phyloP scores from a whole-genome alignment of 208 protist species.

The Crithidia expoeki region DNA sequence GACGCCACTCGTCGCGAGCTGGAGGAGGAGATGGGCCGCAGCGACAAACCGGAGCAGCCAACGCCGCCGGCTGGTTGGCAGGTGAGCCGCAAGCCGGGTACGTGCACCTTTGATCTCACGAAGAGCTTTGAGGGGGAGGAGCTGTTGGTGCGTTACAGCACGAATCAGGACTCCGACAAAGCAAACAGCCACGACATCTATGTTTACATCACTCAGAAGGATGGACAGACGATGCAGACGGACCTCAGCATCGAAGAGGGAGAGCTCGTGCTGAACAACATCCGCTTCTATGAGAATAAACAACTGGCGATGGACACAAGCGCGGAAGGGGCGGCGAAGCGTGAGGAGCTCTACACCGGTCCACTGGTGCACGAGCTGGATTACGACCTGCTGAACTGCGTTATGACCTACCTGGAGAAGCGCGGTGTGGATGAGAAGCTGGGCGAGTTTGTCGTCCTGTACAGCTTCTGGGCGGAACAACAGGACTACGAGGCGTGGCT shows the following conservation, averaged over 20 bases:
- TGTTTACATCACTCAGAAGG: constrained; percentile 60
- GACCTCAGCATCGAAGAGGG: constrained; percentile 78
- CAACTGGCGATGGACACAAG: constrained; percentile 65
- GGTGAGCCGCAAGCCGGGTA: constrained; percentile 65
- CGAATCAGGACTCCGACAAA: constrained; percentile 52
- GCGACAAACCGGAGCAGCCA: constrained; percentile 74
- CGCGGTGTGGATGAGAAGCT: constrained; percentile 84
- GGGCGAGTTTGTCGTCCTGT: constrained; percentile 77
- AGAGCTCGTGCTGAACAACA: constrained; percentile 84
- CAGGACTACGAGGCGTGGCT: constrained; percentile 92
- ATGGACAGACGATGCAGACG: constrained; percentile 63
- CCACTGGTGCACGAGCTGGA: constrained; percentile 82
- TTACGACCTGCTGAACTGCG: constrained; percentile 70
- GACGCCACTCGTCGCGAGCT: constrained; percentile 71
- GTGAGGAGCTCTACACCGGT: constrained; percentile 71
- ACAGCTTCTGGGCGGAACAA: constrained; percentile 91
- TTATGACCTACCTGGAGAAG: constrained; percentile 82
- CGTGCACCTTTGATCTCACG: constrained; percentile 66
- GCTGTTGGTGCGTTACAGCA: constrained; percentile 72
- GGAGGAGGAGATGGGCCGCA: constrained; percentile 83
- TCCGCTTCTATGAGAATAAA: constrained; percentile 65
- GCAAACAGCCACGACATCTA: constrained; percentile 62
- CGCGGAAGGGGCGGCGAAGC: constrained; percentile 55
- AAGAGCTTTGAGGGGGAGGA: constrained; percentile 82
- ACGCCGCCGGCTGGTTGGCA: constrained; percentile 75